Base-by-base conservation (phyloP, 208 protist genomes). In the Trypanosomatidae sp. region DNA sequence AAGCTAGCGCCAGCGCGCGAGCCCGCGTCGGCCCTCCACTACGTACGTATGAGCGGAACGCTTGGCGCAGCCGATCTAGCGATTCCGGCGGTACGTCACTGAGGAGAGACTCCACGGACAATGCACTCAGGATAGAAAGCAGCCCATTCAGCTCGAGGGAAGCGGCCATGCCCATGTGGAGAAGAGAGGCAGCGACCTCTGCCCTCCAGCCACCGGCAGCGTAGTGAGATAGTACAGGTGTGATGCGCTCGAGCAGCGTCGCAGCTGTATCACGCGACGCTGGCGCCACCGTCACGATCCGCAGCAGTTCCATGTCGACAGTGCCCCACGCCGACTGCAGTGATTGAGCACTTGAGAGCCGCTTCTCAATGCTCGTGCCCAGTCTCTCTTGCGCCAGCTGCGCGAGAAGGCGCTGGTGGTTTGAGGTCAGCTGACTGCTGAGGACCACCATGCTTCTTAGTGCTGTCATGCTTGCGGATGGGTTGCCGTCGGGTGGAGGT, bases 351-450 rank as follows among this genome's bases (percentile, higher is more conserved):
- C 3, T 28, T 15, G 59, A 39, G 22, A 39, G 12, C 10, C 28
- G 22, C 66, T 47, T 67, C 15, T 41, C 44, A 25, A 52, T 67
- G 44, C 62, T 43, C 12, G 43, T 15, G 25, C 62, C 19, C 28
- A 84, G 80, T 13, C 67, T 76, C 46, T 77, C 60, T 62, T 71
- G 70, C 22, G 76, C 76, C n/a, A 81, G 65, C 50, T 77, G 65
- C 19, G 69, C 77, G 66, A 86, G 80, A 19, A 85, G 49, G 52
- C 36, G 52, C 49, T 82, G 81, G 49, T 85, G 76, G 19, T 47
- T 41, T 1, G 50, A 19, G 0, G 70, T 60, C 6, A 81, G 58
- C 15, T 58, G 39, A 17, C 52, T 13, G 49, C 79, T 74, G 47
- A 85, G 65, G 46, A 50, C 33, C 36, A 70, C 66, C 28, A 85